These are phyloP conservation scores for Acacia acuminata DNA, from an alignment of 306 rosid genomes.

Conservation along the genomic window DNA sequence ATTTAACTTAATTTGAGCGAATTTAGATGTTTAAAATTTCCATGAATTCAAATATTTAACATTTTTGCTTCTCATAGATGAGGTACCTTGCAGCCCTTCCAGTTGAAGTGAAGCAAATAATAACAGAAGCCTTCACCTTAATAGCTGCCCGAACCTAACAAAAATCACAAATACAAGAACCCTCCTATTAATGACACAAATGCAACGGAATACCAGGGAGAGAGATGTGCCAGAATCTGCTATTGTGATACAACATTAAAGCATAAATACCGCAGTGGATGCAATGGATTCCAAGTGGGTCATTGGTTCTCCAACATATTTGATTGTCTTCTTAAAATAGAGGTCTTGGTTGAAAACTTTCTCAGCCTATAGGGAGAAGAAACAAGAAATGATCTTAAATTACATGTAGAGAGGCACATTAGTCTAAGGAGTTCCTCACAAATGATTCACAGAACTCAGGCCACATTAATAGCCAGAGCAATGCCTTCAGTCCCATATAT, in stretches of 20 bases:
- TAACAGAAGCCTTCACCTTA: conserved; percentile 94
- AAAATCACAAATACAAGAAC: conserved; percentile 18
- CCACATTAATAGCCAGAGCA: not conserved
- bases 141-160: conserved; percentile 96
- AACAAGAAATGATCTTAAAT: conserved; percentile 11
- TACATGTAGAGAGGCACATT: conserved; percentile 15
- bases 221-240: conserved; percentile 10
- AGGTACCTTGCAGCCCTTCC: conserved; percentile 97
- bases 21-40: conserved; percentile 13
- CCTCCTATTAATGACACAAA: conserved; percentile 12
- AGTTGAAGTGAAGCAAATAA: conserved; percentile 96
- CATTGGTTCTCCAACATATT: conserved; percentile 97
- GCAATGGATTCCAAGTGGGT: conserved; percentile 99
- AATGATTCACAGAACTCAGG: conserved; percentile 14
- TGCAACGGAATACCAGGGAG: not conserved
- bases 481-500: not conserved
- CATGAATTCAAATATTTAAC: conserved; percentile 4
- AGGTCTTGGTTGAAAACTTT: conserved; percentile 97
- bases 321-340: conserved; percentile 91
- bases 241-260: not conserved
- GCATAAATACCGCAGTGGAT: conserved; percentile 80
- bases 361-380: conserved; percentile 68
- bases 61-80: not conserved
- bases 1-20: not conserved
- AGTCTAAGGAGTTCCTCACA: conserved; percentile 18